Evolutionary conservation across 164 flowering plant genomes (phyloP).

Genomic region (Stephania japonica): DNA sequence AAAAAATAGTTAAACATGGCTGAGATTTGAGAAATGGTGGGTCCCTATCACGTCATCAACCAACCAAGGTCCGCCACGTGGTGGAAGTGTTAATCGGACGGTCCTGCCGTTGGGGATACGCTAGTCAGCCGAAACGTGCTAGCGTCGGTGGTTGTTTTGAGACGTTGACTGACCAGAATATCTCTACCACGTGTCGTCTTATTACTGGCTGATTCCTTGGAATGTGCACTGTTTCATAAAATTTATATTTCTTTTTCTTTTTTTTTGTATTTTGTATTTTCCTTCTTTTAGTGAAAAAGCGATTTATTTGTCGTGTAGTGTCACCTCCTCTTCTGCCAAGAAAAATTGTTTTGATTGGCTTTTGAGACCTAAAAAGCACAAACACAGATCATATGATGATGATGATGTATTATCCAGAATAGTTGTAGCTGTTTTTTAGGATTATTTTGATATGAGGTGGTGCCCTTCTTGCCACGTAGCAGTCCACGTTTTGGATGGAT

Average conservation of each 20-base stretch:
- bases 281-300: background rate
- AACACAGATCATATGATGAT: background rate
- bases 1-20: background rate
- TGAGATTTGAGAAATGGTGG: background rate
- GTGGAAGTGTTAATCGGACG: background rate
- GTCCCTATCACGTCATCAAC: background rate
- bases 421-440: background rate
- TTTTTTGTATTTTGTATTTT: background rate
- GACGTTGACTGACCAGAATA: background rate
- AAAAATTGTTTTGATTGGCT: background rate
- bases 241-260: background rate
- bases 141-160: background rate
- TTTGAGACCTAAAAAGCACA: background rate
- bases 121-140: background rate
- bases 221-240: background rate
- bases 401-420: background rate
- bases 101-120: constrained; percentile 1
- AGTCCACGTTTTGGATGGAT: background rate
- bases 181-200: background rate
- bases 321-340: background rate
- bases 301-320: constrained; percentile 3
- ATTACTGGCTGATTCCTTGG: background rate
- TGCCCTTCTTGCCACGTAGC: background rate
- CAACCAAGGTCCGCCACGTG: constrained; percentile 1
- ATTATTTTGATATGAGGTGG: background rate